phyloP scores from a whole-genome alignment of 148 eudicot genomes.

The Salicornia ramosissima region DNA sequence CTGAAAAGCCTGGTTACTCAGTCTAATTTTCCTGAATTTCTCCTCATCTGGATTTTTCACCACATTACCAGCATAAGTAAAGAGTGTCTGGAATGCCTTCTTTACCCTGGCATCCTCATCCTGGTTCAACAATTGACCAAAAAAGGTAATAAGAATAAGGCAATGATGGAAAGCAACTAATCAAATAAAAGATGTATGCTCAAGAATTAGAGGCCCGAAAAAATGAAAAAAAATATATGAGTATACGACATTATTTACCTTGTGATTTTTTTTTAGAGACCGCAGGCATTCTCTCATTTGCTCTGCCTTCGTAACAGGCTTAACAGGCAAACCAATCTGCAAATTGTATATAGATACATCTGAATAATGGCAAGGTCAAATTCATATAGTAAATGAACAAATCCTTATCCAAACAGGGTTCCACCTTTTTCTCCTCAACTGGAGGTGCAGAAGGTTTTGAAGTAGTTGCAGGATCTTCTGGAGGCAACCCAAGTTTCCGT shows the following conservation, averaged over 20 bases:
- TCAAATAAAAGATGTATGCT: neutral
- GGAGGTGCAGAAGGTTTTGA: slow-evolving; percentile 72
- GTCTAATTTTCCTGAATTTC: slow-evolving; percentile 89
- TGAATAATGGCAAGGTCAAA: slow-evolving; percentile 4
- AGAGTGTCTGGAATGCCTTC: slow-evolving; percentile 85
- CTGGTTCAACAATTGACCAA: slow-evolving; percentile 34
- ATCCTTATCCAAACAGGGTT: slow-evolving; percentile 3
- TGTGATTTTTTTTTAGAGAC: slow-evolving; percentile 78
- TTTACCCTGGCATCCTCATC: slow-evolving; percentile 91
- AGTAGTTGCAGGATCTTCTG: slow-evolving; percentile 69
- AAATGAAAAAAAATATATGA: neutral
- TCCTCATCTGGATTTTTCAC: slow-evolving; percentile 89
- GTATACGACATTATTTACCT: slow-evolving; percentile 41
- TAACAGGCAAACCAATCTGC: slow-evolving; percentile 78
- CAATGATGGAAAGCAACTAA: neutral
- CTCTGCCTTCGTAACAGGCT: slow-evolving; percentile 88
- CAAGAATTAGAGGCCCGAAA: neutral
- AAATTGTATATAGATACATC: slow-evolving; percentile 8
- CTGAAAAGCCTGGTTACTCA: slow-evolving; percentile 87
- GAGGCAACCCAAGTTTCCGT: slow-evolving; percentile 90
- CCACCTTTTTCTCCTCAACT: slow-evolving; percentile 85
- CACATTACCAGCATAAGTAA: slow-evolving; percentile 79
- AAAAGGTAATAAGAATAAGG: neutral
- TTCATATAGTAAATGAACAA: neutral
- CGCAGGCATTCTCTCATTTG: slow-evolving; percentile 96